A percentile compares a stretch with the other conserved stretches of the same genome.
Conservation (phyloP, 2,329 filamentous ascomycete genomes). For the Fusarium albosuccineum region DNA sequence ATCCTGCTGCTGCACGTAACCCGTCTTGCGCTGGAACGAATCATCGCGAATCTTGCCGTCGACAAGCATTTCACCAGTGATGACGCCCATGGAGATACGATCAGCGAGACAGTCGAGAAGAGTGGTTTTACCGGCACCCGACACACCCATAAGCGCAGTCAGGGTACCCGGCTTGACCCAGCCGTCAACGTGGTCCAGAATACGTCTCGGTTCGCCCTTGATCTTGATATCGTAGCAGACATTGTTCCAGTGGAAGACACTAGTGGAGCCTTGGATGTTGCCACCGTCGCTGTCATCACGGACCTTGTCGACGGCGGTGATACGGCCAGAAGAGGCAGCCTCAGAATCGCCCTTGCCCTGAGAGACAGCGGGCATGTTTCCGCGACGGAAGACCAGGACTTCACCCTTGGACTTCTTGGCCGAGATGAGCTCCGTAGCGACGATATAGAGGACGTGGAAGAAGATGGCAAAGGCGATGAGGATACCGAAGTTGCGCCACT, state of each 20-base stretch:
- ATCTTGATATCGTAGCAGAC: conserved; percentile 83
- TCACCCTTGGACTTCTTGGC: conserved; percentile 71
- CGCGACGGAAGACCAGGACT: conserved; percentile 69
- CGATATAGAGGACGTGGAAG: conserved; percentile 62
- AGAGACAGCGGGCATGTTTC: conserved; percentile 43
- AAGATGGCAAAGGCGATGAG: conserved; percentile 64
- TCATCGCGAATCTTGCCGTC: conserved; percentile 75
- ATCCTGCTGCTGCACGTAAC: conserved; percentile 79
- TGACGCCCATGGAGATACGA: conserved; percentile 79
- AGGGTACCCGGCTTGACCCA: conserved; percentile 82
- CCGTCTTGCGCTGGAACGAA: conserved; percentile 79
- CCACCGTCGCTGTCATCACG: conserved; percentile 18
- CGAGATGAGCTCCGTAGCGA: conserved; percentile 61
- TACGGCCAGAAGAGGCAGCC: conserved; percentile 32
- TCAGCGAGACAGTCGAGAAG: conserved; percentile 74
- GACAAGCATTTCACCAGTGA: conserved; percentile 77
- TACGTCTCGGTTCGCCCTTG: conserved; percentile 71
- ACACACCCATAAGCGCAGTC: conserved; percentile 75
- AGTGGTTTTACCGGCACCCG: conserved; percentile 71
- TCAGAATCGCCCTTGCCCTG: conserved; percentile 42
- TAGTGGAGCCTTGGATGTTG: conserved; percentile 45
- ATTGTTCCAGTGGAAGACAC: conserved; percentile 77
- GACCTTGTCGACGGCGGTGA: conserved; percentile 38
- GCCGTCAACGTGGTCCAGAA: conserved; percentile 78
- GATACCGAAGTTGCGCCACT: conserved; percentile 71